These are phyloP conservation scores for Nemania sp. DNA, from an alignment of 2,329 filamentous ascomycete genomes.

Conservation along the genomic window DNA sequence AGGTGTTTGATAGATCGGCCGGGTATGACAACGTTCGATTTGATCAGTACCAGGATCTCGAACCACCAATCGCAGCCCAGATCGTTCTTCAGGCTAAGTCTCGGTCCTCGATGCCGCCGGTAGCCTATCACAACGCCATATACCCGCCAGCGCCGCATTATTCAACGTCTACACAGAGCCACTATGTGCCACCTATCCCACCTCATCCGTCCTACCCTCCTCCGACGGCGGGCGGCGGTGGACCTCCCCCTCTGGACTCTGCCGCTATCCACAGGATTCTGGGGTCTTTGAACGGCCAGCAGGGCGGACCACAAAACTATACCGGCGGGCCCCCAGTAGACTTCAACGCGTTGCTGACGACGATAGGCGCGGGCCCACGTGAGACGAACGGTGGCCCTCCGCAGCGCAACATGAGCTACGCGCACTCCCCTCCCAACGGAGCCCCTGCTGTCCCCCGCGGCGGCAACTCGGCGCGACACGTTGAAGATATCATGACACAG, in stretches of 20 bases:
- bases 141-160: constrained; percentile 38
- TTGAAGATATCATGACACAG: constrained; percentile 76
- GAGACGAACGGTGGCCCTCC: constrained; percentile 31
- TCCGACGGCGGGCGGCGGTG: constrained; percentile 5
- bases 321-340: constrained; percentile 33
- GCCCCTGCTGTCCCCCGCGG: constrained; percentile 34
- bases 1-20: constrained; percentile 79
- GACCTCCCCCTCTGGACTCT: constrained; percentile 38
- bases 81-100: constrained; percentile 74
- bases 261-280: constrained; percentile 41
- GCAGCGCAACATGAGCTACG: constrained; percentile 38
- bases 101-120: constrained; percentile 34
- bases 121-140: constrained; percentile 32
- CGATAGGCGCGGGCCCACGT: constrained; percentile 34
- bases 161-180: constrained; percentile 28
- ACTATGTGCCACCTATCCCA: constrained; percentile 38
- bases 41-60: constrained; percentile 84
- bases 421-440: constrained; percentile 32
- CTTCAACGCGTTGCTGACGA: constrained; percentile 35
- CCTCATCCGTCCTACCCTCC: constrained; percentile 29
- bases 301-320: constrained; percentile 29
- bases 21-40: constrained; percentile 78
- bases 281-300: constrained; percentile 38
- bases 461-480: constrained; percentile 53
- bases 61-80: constrained; percentile 77